Base-by-base conservation (phyloP, 1,284 basidiomycete species). In the Cutaneotrichosporon arboriforme region DNA sequence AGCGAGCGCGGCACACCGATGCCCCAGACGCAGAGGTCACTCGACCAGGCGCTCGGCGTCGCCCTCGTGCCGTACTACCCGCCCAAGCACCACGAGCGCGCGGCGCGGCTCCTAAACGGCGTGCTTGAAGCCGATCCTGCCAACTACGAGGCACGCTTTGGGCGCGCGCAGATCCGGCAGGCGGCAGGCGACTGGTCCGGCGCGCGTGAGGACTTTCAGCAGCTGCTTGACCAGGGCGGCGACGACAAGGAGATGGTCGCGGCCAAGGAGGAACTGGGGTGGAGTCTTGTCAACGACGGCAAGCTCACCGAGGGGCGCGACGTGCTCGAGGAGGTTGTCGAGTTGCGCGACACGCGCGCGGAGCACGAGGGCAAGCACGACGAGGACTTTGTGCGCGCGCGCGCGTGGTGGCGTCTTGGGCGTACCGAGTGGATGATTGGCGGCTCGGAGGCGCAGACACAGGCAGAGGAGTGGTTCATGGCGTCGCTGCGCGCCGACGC, bases 61-160 rank as follows among this genome's bases (percentile, higher is more conserved):
- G 85, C 88, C 4, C 79, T 96, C 15, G 87, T 92, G 1, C 86
- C 96, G 61, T 79, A 88, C 49, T 89, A 84, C 72, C 84, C 93
- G 10, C 94, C 94, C 0, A 91, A 92, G 65, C 85, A 97, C 64
- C 94, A 98, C 69, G 64, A 77, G 13, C 83, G 85, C 41, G 93
- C 94, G 1, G 76, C 85, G 26, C 76, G 81, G 13, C 79, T 94
- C 7, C 78, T 94, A 22, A 82, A 88, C 34, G 81, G 83, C 2
- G 80, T 93, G 4, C 80, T 97, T 4, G 63, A 77, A 1, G 70
- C 79, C 43, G 81, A 85, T 37, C 81, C 85, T 0, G 68, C 80
- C 41, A 86, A 92, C 64, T 75, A 84, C 3, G 72, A 81, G 13
- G 83, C 83, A 18, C 78, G 93, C 31, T 84, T 92, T 72, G 84